A percentile compares a stretch with the other conserved stretches of the same genome.
These are phyloP conservation scores for Lepidium aucheri DNA, from an alignment of 345 rosid species.

Conservation along the genomic window DNA sequence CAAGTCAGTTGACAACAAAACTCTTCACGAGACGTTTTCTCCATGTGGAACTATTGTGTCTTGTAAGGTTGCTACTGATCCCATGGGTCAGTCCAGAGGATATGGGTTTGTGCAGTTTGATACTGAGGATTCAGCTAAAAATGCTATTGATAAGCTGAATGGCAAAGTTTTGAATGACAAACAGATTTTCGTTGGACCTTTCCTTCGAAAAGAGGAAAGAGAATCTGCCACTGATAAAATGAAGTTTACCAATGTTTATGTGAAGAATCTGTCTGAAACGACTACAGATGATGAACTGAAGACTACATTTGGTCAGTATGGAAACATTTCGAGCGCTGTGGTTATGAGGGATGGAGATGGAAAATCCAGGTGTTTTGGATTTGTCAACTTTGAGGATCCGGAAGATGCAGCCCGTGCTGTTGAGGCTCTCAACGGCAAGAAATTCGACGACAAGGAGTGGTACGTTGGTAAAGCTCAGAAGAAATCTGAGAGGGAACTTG, in stretches of 20 bases:
- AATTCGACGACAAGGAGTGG: constrained; percentile 85
- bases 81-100: constrained; percentile 67
- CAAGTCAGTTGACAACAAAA: constrained; percentile 73
- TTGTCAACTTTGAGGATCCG: constrained; percentile 81
- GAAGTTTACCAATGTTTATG: constrained; percentile 61
- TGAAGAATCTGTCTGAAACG: constrained; percentile 64
- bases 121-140: constrained; percentile 55
- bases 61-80: constrained; percentile 73
- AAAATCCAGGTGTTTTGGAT: constrained; percentile 84
- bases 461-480: constrained; percentile 92
- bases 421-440: constrained; percentile 74
- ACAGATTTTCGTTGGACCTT: constrained; percentile 74
- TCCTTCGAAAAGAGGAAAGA: constrained; percentile 68
- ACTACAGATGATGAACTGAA: constrained; percentile 53
- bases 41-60: constrained; percentile 57
- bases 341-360: constrained; percentile 78
- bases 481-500: constrained; percentile 81
- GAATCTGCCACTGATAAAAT: constrained; percentile 44
- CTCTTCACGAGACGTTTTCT: constrained; percentile 62
- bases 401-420: constrained; percentile 90
- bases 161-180: constrained; percentile 67
- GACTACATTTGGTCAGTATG: constrained; percentile 57
- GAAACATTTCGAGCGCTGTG: constrained; percentile 57
- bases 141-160: constrained; percentile 63
- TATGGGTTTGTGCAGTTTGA: constrained; percentile 84